Evolutionary conservation across 495 filamentous ascomycete species (phyloP), one percentile per base, ranked within the genome.

Genomic region (Staphylotrichum tortipilum): DNA sequence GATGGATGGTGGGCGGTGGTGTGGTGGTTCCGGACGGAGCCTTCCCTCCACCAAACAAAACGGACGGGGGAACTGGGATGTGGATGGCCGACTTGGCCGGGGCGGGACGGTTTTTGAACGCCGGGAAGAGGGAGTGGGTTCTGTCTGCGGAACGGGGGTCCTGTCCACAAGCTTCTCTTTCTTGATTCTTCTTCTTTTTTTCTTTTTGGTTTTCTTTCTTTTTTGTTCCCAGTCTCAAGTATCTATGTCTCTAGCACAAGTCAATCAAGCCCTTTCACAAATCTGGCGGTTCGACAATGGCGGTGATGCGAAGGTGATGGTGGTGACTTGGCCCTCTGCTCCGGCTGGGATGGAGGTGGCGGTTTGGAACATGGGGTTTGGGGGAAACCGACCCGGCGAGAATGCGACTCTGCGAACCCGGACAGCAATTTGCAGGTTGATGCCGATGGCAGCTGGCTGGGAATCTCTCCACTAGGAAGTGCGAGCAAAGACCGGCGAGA

Each of bases 211-310:
- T 39, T 52, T 40, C 21, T 29, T 26, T 44, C 22, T 53, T 28
- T 42, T n/a, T n/a, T n/a, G n/a, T n/a, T n/a, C n/a, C n/a, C n/a
- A 33, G 15, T 45, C 37, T 31, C 26, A 30, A 31, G 14, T 48
- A 31, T 22, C 30, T 40, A 29, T 47, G 21, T 55, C 15, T 49
- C 34, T 59, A 59, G 58, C 53, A 60, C 51, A 60, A 64, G 62
- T 56, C 62, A 64, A 60, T 60, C 62, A 64, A 64, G 59, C 62
- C 54, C 54, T 56, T 49, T 48, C 46, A 59, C 31, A 50, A 8
- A 12, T 15, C n/a, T n/a, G n/a, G n/a, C n/a, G n/a, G n/a, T n/a
- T n/a, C n/a, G n/a, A n/a, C n/a, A n/a, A n/a, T n/a, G n/a, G n/a
- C n/a, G n/a, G n/a, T n/a, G n/a, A n/a, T n/a, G n/a, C n/a, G n/a